Base-by-base conservation (phyloP, 768 basidiomycete species). In the Boletus rex-veris region DNA sequence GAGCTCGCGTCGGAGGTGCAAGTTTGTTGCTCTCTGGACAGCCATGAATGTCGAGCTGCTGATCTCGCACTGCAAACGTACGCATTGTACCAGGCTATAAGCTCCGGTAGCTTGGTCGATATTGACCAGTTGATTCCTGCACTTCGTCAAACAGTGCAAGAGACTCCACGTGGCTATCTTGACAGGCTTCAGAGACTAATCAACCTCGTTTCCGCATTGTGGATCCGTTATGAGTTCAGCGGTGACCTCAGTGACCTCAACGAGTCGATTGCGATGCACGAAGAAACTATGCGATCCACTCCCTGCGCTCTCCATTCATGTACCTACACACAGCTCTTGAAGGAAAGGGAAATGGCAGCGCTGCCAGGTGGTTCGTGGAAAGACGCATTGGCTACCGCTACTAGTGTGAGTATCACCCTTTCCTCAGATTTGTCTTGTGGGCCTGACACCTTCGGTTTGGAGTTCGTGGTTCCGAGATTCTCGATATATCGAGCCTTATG, bases 191-290 rank as follows among this genome's bases (percentile, higher is more conserved):
- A 8, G n/a, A 33, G 28, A 15, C 24, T 60, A 6, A 50, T 7
- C 47, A 64, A 58, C 45, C 64, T 67, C 14, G 57, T 41, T 9
- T 40, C 45, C 16, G 50, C 57, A 18, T 56, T 64, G 31, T 37
- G 21, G 45, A 9, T 26, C 11, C 48, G 48, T 1, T 59, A 51
- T 16, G 35, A 48, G n/a, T 19, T 40, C 9, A 10, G 5, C 2
- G n/a, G 37, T 7, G 8, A 42, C 18, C 7, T 16, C 11, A 24
- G 6, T n/a, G 58, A 59, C 37, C 49, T 68, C 10, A 48, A 66
- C 14, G 57, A 62, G 43, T 62, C 65, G 10, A 63, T 45, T 30
- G n/a, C 30, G 3, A 33, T 5, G 14, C 16, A 47, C 5, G 14
- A 26, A 35, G 31, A 47, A 46, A 31, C 39, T 4, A 28, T 47